Percentiles rank a stretch among this genome's conserved stretches.
phyloP scores from a whole-genome alignment of 1,284 basidiomycete genomes.

The Rhodotorula sp. region DNA sequence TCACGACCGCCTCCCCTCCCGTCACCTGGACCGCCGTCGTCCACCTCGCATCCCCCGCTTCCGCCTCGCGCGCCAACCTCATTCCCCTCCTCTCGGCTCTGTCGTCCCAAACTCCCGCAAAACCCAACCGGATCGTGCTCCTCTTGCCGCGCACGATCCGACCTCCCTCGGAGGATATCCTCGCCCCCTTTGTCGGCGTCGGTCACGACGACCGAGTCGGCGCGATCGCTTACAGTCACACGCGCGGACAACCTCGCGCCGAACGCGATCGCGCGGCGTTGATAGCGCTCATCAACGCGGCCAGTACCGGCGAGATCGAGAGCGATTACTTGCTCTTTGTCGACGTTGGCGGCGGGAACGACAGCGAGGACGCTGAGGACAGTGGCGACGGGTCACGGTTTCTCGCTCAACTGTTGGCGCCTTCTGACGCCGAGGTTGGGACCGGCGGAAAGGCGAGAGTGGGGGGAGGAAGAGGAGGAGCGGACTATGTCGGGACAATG shows the following conservation, averaged over 20 bases:
- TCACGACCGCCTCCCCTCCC: slow-evolving; percentile 5
- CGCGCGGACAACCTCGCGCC: not conserved
- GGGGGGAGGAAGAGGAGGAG: too few species aligned
- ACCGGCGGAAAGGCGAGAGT: too few species aligned
- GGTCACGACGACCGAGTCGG: not conserved
- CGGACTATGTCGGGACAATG: slow-evolving; percentile 19
- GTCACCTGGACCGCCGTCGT: slow-evolving; percentile 31
- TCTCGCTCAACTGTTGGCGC: not conserved
- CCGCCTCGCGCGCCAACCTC: slow-evolving; percentile 14
- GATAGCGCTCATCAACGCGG: slow-evolving; percentile 13
- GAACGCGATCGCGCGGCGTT: slow-evolving; percentile 4
- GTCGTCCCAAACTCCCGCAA: slow-evolving; percentile 10
- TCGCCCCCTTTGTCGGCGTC: not conserved
- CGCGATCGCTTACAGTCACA: slow-evolving; percentile 3
- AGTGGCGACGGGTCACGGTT: not conserved
- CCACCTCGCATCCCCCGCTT: slow-evolving; percentile 25
- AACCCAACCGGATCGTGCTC: slow-evolving; percentile 24
- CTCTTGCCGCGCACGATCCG: slow-evolving; percentile 21
- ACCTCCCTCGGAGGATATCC: not conserved
- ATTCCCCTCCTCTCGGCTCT: slow-evolving; percentile 19
- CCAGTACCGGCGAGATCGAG: not conserved
- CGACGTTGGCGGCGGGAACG: slow-evolving; percentile 7
- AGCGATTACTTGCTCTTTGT: slow-evolving; percentile 23
- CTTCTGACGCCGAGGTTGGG: too few species aligned
- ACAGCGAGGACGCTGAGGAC: not conserved